Evolutionary conservation across 2,329 filamentous ascomycete genomes (phyloP).

Genomic region (Penicillium sp.): DNA sequence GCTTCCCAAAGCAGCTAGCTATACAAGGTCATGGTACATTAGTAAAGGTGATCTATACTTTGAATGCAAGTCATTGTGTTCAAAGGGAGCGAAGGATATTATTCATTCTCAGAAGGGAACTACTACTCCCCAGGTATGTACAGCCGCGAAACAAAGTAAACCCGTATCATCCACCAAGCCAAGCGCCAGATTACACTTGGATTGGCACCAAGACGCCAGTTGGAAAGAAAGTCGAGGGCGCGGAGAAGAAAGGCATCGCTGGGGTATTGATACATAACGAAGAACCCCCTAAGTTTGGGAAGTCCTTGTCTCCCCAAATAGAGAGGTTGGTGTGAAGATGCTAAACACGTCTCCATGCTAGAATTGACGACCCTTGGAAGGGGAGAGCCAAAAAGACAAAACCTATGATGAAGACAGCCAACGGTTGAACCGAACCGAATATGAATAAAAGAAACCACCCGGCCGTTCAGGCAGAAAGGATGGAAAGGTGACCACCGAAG

Average conservation of each 20-base stretch:
- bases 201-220: not conserved
- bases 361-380: not conserved
- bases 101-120: not conserved
- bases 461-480: not conserved
- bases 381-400: conserved; percentile 4
- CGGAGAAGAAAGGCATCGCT: not conserved
- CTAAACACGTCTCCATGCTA: not conserved
- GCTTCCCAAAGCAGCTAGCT: not conserved
- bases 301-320: not conserved
- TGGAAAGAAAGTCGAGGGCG: not conserved
- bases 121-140: not conserved
- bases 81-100: not conserved
- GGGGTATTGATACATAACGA: not conserved
- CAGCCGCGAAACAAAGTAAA: not conserved
- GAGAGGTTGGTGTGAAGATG: not conserved
- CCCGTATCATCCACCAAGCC: not conserved
- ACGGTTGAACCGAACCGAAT: not conserved
- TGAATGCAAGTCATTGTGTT: not conserved
- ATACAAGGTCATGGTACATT: not conserved
- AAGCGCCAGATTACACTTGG: not conserved
- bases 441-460: not conserved
- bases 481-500: not conserved
- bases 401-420: not conserved
- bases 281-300: not conserved
- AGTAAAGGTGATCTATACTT: not conserved